These are phyloP conservation scores for Epichloe scottii DNA, from an alignment of 2,329 filamentous ascomycete species.

Conservation along the genomic window DNA sequence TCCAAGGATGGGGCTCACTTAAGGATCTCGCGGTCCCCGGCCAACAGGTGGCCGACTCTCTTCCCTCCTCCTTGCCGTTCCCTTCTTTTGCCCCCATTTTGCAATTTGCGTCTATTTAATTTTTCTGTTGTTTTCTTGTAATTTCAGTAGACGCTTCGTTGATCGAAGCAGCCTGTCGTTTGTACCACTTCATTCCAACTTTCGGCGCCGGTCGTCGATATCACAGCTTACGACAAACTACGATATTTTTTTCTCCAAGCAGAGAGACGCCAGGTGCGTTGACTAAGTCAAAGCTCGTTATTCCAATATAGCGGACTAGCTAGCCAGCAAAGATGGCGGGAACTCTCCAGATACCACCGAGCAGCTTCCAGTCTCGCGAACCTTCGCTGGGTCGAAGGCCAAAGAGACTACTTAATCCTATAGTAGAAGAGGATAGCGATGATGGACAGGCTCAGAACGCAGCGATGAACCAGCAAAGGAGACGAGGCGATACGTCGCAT, in stretches of 20 bases:
- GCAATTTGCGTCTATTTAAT: not conserved
- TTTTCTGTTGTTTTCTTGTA: slow-evolving; percentile 15
- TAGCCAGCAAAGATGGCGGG: slow-evolving; percentile 32
- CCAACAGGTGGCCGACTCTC: slow-evolving; percentile 12
- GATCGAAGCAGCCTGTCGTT: slow-evolving; percentile 33
- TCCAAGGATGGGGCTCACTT: slow-evolving; percentile 10
- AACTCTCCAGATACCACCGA: slow-evolving; percentile 11
- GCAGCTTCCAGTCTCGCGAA: slow-evolving; percentile 31
- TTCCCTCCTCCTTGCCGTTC: slow-evolving; percentile 20
- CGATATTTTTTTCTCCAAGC: slow-evolving; percentile 2
- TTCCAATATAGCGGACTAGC: slow-evolving; percentile 16
- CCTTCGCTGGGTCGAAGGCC: slow-evolving; percentile 45
- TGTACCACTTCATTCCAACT: slow-evolving; percentile 9
- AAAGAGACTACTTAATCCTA: slow-evolving; percentile 47
- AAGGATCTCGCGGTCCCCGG: slow-evolving; percentile 18
- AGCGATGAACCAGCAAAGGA: slow-evolving; percentile 12
- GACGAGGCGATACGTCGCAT: slow-evolving; percentile 22
- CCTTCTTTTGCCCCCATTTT: slow-evolving; percentile 21
- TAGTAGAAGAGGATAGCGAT: slow-evolving; percentile 46
- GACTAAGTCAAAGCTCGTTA: slow-evolving; percentile 8
- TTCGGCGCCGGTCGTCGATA: slow-evolving; percentile 26
- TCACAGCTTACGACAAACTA: slow-evolving; percentile 8
- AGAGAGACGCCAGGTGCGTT: not conserved
- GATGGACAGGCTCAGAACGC: slow-evolving; percentile 17
- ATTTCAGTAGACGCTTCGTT: slow-evolving; percentile 27